phyloP scores from a whole-genome alignment of 257 asterid species.

The Nicotiana otophora region DNA sequence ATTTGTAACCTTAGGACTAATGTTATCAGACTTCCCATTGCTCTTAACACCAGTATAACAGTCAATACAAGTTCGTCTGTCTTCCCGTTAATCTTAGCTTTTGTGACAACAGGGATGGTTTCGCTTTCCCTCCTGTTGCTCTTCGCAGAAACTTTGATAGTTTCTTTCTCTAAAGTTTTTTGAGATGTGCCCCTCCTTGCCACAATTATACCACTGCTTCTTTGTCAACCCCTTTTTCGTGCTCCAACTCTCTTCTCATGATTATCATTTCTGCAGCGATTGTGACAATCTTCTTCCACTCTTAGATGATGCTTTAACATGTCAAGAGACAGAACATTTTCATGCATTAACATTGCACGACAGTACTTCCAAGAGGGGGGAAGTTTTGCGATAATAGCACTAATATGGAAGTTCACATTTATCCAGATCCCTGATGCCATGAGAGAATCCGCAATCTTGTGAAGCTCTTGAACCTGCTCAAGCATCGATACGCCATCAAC shows the following conservation, averaged over 20 bases:
- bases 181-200: slow-evolving; percentile 45
- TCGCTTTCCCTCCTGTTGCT: slow-evolving; percentile 22
- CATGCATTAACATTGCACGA: slow-evolving; percentile 47
- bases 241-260: slow-evolving; percentile 17
- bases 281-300: slow-evolving; percentile 50
- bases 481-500: slow-evolving; percentile 49
- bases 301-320: slow-evolving; percentile 42
- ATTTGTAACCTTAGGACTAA: background rate
- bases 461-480: slow-evolving; percentile 56
- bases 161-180: slow-evolving; percentile 32
- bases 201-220: slow-evolving; percentile 41
- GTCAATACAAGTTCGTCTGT: background rate
- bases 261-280: slow-evolving; percentile 17
- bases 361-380: slow-evolving; percentile 66
- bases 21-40: background rate
- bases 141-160: slow-evolving; percentile 15
- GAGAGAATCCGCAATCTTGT: slow-evolving; percentile 40
- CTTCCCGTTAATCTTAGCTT: background rate
- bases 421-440: slow-evolving; percentile 50
- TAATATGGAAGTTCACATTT: slow-evolving; percentile 51
- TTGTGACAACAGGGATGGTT: slow-evolving; percentile 6
- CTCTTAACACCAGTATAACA: background rate
- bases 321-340: slow-evolving; percentile 34
- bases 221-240: slow-evolving; percentile 25
- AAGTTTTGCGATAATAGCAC: slow-evolving; percentile 60